phyloP scores from a whole-genome alignment of 495 filamentous ascomycete species.

The Geoglossum glabrum region DNA sequence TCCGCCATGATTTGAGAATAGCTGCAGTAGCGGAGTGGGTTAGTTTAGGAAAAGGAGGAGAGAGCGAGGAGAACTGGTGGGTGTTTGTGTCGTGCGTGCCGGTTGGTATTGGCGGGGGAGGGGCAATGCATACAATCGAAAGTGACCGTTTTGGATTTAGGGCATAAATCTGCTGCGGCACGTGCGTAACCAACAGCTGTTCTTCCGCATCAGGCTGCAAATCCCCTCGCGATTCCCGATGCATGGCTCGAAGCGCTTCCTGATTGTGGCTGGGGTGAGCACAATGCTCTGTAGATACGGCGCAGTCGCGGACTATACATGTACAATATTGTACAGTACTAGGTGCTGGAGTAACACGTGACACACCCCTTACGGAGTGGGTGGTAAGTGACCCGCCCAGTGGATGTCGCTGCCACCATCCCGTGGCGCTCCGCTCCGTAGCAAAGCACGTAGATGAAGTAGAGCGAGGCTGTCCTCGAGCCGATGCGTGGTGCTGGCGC shows the following conservation, averaged over 20 bases:
- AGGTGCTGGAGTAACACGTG: neutral
- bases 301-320: no score
- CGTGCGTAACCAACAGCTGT: neutral
- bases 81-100: neutral
- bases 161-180: neutral
- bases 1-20: neutral
- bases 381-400: neutral
- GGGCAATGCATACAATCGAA: neutral
- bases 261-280: no score
- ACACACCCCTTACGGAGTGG: neutral
- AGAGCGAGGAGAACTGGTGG: neutral
- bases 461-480: neutral
- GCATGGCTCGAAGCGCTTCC: no score
- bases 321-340: no score
- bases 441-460: neutral
- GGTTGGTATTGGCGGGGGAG: neutral
- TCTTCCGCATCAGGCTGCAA: neutral
- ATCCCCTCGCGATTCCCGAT: neutral
- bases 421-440: neutral
- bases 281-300: no score
- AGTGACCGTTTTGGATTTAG: slow-evolving; percentile 2
- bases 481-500: no score
- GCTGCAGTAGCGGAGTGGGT: neutral
- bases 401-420: neutral
- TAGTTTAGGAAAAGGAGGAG: neutral